These are phyloP conservation scores for Parascedosporium putredinis DNA, from an alignment of 2,329 filamentous ascomycete genomes.

Conservation along the genomic window DNA sequence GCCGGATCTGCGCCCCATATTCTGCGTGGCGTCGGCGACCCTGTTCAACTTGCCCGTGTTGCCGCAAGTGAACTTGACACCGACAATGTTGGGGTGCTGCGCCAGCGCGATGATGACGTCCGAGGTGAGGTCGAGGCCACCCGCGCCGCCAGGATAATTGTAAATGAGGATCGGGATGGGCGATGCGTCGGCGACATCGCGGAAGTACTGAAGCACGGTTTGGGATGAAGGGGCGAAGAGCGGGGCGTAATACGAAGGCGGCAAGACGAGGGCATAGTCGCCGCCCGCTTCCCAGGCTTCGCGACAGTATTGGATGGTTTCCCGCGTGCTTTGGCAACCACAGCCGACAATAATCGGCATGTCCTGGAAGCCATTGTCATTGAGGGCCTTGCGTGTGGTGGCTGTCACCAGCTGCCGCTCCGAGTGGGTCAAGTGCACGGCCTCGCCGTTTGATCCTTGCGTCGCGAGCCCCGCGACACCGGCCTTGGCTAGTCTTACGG, in stretches of 20 bases:
- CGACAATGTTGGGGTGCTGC: constrained; percentile 46
- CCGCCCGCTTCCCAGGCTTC: constrained; percentile 61
- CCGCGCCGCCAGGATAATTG: constrained; percentile 50
- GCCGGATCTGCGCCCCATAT: not conserved
- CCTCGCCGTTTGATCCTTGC: constrained; percentile 75
- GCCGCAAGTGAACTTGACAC: constrained; percentile 53
- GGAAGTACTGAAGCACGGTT: constrained; percentile 43
- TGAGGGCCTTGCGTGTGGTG: constrained; percentile 59
- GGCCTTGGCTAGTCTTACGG: constrained; percentile 60
- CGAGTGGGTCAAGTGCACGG: constrained; percentile 62
- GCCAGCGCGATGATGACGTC: constrained; percentile 44
- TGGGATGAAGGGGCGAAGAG: constrained; percentile 52
- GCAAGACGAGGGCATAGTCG: constrained; percentile 66
- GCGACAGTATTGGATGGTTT: constrained; percentile 58
- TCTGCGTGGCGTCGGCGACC: constrained; percentile 35
- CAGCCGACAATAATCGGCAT: constrained; percentile 70
- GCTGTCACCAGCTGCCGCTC: constrained; percentile 60
- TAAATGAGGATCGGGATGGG: constrained; percentile 52
- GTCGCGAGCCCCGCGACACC: constrained; percentile 66
- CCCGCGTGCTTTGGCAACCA: constrained; percentile 61
- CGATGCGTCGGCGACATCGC: constrained; percentile 44
- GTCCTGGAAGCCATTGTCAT: constrained; percentile 48
- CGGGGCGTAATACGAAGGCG: constrained; percentile 64
- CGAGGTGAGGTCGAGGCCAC: constrained; percentile 47
- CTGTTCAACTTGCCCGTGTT: constrained; percentile 50